phyloP scores from a whole-genome alignment of 2,329 filamentous ascomycete genomes.

The Bimuria novae-zelandiae region DNA sequence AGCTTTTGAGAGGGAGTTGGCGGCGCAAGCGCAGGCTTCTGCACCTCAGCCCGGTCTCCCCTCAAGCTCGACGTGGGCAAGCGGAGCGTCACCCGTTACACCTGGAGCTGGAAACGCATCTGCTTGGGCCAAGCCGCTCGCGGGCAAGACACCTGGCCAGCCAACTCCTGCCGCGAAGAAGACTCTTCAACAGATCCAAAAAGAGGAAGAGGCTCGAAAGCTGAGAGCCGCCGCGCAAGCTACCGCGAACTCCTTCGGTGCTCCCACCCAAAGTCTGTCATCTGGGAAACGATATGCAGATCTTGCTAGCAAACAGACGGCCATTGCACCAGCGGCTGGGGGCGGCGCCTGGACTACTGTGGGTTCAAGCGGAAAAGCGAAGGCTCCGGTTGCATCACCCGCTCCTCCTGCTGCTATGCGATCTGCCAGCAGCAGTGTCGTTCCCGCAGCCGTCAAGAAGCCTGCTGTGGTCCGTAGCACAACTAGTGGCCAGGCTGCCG shows the following conservation, averaged over 20 bases:
- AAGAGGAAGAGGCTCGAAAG: slow-evolving; percentile 91
- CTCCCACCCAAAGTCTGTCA: slow-evolving; percentile 48
- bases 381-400: slow-evolving; percentile 67
- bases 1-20: slow-evolving; percentile 79
- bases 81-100: slow-evolving; percentile 69
- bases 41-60: slow-evolving; percentile 78
- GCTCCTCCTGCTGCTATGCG: slow-evolving; percentile 53
- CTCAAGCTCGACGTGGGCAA: slow-evolving; percentile 87
- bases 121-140: slow-evolving; percentile 67
- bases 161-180: slow-evolving; percentile 67
- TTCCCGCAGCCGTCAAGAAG: slow-evolving; percentile 55
- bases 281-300: slow-evolving; percentile 90
- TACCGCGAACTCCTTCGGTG: slow-evolving; percentile 50
- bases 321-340: slow-evolving; percentile 49
- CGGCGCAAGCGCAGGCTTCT: slow-evolving; percentile 61
- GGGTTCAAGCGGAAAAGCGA: slow-evolving; percentile 89
- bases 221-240: slow-evolving; percentile 66
- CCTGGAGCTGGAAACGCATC: slow-evolving; percentile 53
- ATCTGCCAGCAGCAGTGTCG: slow-evolving; percentile 52
- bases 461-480: slow-evolving; percentile 57
- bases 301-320: slow-evolving; percentile 77
- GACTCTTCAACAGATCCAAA: slow-evolving; percentile 93
- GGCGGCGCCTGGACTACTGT: slow-evolving; percentile 87
- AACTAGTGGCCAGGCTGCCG: slow-evolving; percentile 48
- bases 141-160: slow-evolving; percentile 54